Evolutionary conservation across 2,329 filamentous ascomycete genomes (phyloP).

Genomic region (Fusarium camptoceras): DNA sequence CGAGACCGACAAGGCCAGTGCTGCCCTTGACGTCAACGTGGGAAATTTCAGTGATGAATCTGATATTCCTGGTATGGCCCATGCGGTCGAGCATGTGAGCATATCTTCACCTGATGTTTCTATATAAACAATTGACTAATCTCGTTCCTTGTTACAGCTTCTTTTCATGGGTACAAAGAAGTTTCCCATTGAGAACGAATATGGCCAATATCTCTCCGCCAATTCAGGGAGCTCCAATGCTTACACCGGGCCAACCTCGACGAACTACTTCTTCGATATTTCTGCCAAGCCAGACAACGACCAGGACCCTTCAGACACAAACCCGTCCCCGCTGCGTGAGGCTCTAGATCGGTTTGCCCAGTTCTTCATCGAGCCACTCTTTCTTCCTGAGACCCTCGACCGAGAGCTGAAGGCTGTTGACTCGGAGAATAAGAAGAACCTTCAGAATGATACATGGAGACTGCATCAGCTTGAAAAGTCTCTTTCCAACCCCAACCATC

Average conservation of each 20-base stretch:
- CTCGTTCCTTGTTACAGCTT: conserved; percentile 59
- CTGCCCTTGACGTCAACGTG: conserved; percentile 94
- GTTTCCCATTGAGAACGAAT: conserved; percentile 95
- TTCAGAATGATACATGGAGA: conserved; percentile 91
- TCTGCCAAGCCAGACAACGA: conserved; percentile 79
- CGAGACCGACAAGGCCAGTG: conserved; percentile 96
- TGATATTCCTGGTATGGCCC: conserved; percentile 93
- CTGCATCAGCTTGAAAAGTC: conserved; percentile 89
- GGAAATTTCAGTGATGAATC: conserved; percentile 93
- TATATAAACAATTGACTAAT: conserved; percentile 26
- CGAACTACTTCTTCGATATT: conserved; percentile 98
- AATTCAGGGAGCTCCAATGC: conserved; percentile 95
- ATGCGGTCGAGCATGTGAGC: conserved; percentile 89
- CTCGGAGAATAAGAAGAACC: conserved; percentile 97
- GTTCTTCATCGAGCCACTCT: conserved; percentile 91
- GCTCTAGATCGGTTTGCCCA: conserved; percentile 92
- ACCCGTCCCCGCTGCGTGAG: conserved; percentile 75
- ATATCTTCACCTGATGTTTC: conserved; percentile 5
- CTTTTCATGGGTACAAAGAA: conserved; percentile 99
- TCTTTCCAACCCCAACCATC: conserved; percentile 87
- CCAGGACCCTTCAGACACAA: conserved; percentile 64
- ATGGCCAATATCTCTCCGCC: conserved; percentile 90
- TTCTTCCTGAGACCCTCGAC: conserved; percentile 85
- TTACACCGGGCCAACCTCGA: conserved; percentile 92
- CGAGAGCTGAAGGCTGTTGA: conserved; percentile 90